Percentiles rank a stretch among this genome's conserved stretches.
phyloP scores from a whole-genome alignment of 2,329 filamentous ascomycete species.

The Aureobasidium leucospermi region DNA sequence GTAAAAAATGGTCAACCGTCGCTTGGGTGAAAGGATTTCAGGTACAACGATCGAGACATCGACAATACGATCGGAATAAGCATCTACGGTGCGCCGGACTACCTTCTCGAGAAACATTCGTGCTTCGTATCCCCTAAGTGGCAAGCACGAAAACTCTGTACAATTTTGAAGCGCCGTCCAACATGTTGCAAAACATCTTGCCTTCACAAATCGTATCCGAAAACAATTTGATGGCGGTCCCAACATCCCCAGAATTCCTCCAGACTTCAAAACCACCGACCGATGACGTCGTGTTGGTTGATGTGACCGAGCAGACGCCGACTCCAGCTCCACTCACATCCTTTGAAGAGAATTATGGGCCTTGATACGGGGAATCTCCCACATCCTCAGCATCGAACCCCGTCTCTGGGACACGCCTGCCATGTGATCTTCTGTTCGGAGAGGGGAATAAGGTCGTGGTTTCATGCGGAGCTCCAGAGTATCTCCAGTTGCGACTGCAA shows the following conservation, averaged over 20 bases:
- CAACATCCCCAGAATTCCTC: neutral
- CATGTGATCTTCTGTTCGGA: neutral
- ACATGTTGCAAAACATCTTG: neutral
- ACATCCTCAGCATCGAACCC: neutral
- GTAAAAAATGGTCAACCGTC: neutral
- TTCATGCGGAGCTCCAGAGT: slow-evolving; percentile 1
- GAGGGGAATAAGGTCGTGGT: neutral
- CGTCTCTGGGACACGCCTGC: neutral
- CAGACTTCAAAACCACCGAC: neutral
- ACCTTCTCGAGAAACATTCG: neutral
- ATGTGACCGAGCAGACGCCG: slow-evolving; percentile 4
- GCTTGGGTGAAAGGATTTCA: neutral
- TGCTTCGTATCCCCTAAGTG: neutral
- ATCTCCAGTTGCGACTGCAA: neutral
- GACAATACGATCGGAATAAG: neutral
- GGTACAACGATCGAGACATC: slow-evolving; percentile 6
- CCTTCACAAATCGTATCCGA: neutral
- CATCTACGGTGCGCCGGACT: neutral
- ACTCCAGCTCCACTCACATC: slow-evolving; percentile 7
- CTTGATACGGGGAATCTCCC: neutral
- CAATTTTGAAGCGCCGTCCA: neutral
- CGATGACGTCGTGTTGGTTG: neutral
- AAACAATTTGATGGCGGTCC: neutral
- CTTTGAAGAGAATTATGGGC: slow-evolving; percentile 5
- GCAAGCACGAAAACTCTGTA: neutral